Percentiles rank a stretch among this genome's conserved stretches.
phyloP scores from a whole-genome alignment of 306 rosid species.

The Vachellia pachyceras region DNA sequence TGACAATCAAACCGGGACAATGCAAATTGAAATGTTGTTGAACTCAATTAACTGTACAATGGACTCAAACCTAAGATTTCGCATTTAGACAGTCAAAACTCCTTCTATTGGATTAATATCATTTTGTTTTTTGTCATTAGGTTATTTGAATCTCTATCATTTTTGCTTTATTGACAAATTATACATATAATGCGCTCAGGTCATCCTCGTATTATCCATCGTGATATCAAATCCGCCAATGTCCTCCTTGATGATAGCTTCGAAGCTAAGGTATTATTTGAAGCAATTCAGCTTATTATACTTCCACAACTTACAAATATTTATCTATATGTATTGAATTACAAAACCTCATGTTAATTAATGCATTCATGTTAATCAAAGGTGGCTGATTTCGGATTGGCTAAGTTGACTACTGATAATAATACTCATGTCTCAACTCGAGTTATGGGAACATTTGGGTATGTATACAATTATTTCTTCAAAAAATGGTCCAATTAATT shows the following conservation, averaged over 20 bases:
- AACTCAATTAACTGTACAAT: no score
- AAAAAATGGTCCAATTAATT: not conserved
- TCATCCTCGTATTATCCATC: conserved; percentile 89
- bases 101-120: no score
- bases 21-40: no score
- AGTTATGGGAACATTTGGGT: conserved; percentile 99
- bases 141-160: not conserved
- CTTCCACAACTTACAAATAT: not conserved
- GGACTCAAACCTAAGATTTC: no score
- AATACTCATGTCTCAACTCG: conserved; percentile 94
- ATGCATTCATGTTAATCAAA: conserved; percentile 19
- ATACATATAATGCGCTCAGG: conserved; percentile 51
- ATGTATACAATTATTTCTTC: conserved; percentile 44
- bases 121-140: not conserved
- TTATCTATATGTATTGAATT: not conserved
- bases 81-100: no score
- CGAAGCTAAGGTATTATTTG: conserved; percentile 68
- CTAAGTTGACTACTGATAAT: conserved; percentile 81
- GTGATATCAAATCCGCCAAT: conserved; percentile 89
- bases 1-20: no score
- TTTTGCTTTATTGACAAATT: conserved; percentile 27
- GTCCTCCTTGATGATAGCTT: conserved; percentile 79
- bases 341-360: not conserved
- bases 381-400: conserved; percentile 99
- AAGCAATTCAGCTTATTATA: not conserved